Percentiles rank a stretch among this genome's conserved stretches.
These are phyloP conservation scores for Caloboletus firmus DNA, from an alignment of 1,284 basidiomycete species.

Conservation along the genomic window DNA sequence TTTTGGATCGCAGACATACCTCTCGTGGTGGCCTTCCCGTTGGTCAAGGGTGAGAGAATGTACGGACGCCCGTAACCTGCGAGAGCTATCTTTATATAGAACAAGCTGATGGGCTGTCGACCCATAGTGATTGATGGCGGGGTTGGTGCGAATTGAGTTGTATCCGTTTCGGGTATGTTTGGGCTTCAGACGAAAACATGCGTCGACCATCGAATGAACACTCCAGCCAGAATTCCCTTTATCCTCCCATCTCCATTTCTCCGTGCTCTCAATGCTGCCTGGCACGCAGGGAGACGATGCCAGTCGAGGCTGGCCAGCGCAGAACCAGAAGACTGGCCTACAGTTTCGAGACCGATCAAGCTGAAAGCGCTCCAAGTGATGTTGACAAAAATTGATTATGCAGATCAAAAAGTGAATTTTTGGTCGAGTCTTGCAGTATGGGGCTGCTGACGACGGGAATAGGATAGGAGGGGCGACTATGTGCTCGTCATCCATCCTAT, in stretches of 20 bases:
- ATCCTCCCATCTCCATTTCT: conserved; percentile 45
- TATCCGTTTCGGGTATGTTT: too few species aligned
- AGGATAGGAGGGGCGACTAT: conserved; percentile 69
- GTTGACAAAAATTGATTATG: conserved; percentile 58
- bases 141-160: too few species aligned
- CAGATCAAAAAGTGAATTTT: conserved; percentile 79
- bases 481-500: conserved; percentile 80
- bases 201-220: too few species aligned
- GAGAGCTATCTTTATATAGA: too few species aligned
- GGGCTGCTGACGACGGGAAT: conserved; percentile 12
- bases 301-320: conserved; percentile 18
- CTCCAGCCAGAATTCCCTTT: conserved; percentile 35
- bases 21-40: too few species aligned
- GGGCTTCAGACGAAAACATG: too few species aligned
- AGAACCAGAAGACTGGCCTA: conserved; percentile 40
- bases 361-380: conserved; percentile 76
- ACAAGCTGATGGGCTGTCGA: too few species aligned
- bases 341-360: conserved; percentile 56
- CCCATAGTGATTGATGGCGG: too few species aligned
- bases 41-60: too few species aligned
- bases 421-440: too few species aligned
- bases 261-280: conserved; percentile 36
- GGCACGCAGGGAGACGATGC: conserved; percentile 32
- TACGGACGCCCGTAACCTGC: too few species aligned
- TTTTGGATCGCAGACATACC: too few species aligned